phyloP scores from a whole-genome alignment of 257 asterid species.

The Nyctanthes arbortristis region DNA sequence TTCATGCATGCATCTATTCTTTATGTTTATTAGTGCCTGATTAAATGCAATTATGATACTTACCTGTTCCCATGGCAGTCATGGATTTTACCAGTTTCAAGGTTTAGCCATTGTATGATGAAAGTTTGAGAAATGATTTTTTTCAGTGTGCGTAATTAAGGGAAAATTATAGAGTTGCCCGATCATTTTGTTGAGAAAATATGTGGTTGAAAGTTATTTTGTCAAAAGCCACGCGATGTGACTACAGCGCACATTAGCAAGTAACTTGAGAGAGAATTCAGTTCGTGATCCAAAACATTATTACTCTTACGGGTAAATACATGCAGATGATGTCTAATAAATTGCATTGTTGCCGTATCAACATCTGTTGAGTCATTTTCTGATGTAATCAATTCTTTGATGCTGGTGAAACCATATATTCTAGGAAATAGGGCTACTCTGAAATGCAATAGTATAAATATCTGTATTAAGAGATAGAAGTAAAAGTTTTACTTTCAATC shows the following conservation, averaged over 20 bases:
- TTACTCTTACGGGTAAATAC: background rate
- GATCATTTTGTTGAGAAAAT: too few relatives aligned
- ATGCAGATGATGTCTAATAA: background rate
- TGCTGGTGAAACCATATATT: constrained; percentile 14
- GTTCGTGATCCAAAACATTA: background rate
- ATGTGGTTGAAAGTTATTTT: too few relatives aligned
- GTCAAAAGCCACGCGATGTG: too few relatives aligned
- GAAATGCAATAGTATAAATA: background rate
- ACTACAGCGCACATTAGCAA: background rate
- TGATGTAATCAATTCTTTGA: background rate
- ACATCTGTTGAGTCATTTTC: background rate
- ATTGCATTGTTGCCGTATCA: background rate
- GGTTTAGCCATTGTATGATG: too few relatives aligned
- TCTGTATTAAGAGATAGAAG: background rate
- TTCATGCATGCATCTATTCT: background rate
- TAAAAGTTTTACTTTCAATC: constrained; percentile 3
- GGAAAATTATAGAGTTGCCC: too few relatives aligned
- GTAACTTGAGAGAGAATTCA: background rate
- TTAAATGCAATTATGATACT: background rate
- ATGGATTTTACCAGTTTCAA: background rate
- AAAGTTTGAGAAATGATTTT: too few relatives aligned
- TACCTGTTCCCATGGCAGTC: too few relatives aligned
- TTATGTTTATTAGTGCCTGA: background rate
- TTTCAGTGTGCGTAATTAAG: too few relatives aligned
- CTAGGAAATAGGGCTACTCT: background rate